Percentiles rank a stretch among this genome's conserved stretches.
These are phyloP conservation scores for Diaporthe eres DNA, from an alignment of 2,329 filamentous ascomycete genomes.

Conservation along the genomic window DNA sequence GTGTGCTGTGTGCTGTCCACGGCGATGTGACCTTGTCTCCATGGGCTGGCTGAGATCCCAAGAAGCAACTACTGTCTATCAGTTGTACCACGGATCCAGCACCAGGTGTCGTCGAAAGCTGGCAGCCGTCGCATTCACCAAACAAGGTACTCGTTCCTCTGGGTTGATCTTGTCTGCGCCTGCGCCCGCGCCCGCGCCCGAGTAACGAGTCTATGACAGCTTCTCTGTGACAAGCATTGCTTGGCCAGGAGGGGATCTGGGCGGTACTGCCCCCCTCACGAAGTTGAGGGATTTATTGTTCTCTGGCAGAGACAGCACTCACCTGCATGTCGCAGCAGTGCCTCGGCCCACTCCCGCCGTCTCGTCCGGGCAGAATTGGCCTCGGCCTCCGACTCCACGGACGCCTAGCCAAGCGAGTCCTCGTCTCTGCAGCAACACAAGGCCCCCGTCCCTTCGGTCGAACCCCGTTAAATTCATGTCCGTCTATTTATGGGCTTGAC, in stretches of 20 bases:
- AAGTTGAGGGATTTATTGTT: constrained; percentile 5
- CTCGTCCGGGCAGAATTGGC: neutral
- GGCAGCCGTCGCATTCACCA: neutral
- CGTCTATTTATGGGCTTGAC: neutral
- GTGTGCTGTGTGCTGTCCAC: neutral
- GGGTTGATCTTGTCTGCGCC: neutral
- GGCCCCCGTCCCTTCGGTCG: neutral
- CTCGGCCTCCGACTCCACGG: constrained; percentile 20
- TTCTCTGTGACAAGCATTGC: constrained; percentile 8
- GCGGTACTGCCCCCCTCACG: neutral
- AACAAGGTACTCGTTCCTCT: neutral
- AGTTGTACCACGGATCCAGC: neutral
- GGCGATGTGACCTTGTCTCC: constrained; percentile 19
- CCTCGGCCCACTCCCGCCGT: neutral
- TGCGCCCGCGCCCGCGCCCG: neutral
- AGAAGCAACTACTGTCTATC: neutral
- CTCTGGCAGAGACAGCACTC: neutral
- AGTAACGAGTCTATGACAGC: neutral
- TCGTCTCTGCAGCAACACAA: neutral
- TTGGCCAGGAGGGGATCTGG: neutral
- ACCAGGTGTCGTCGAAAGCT: neutral
- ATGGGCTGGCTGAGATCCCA: neutral
- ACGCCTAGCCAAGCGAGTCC: neutral
- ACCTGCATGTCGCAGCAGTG: constrained; percentile 1
- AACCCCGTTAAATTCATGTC: neutral